These are phyloP conservation scores for Colletotrichum orchidophilum DNA, from an alignment of 2,329 filamentous ascomycete species.

Conservation along the genomic window DNA sequence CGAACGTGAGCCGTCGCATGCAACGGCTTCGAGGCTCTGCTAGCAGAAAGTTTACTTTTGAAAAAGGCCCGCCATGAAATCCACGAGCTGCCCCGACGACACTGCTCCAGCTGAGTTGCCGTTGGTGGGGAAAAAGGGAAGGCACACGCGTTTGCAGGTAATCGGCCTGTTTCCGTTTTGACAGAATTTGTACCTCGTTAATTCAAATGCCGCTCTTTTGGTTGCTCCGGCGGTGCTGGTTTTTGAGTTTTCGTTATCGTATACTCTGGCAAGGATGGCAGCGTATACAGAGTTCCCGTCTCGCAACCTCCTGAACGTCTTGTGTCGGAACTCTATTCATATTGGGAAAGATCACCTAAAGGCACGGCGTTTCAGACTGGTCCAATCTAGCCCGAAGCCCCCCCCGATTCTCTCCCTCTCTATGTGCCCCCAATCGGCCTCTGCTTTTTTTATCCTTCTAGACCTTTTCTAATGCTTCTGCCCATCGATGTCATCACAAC, in stretches of 20 bases:
- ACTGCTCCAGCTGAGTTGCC: not conserved
- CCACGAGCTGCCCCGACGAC: too few relatives aligned
- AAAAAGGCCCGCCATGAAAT: not conserved
- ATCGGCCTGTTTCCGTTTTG: not conserved
- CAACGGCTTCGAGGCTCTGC: not conserved
- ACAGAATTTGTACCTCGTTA: not conserved
- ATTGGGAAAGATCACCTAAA: not conserved
- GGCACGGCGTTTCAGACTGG: not conserved
- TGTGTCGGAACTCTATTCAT: not conserved
- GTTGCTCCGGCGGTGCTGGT: rapidly evolving
- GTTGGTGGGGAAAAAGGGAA: not conserved
- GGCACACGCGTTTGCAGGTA: not conserved
- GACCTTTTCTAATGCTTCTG: not conserved
- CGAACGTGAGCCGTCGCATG: not conserved
- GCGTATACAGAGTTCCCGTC: not conserved
- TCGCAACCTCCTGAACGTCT: not conserved
- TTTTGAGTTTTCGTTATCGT: not conserved
- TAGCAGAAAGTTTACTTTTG: not conserved
- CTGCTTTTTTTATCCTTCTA: not conserved
- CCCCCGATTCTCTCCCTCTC: too few relatives aligned
- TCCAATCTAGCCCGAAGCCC: not conserved
- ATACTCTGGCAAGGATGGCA: not conserved
- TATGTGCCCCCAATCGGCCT: not conserved
- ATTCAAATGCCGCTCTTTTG: too few relatives aligned
- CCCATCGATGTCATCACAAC: not conserved